A percentile compares a stretch with the other conserved stretches of the same genome.
Conservation (phyloP, 2,329 filamentous ascomycete genomes). For the Dactylonectria macrodidyma region DNA sequence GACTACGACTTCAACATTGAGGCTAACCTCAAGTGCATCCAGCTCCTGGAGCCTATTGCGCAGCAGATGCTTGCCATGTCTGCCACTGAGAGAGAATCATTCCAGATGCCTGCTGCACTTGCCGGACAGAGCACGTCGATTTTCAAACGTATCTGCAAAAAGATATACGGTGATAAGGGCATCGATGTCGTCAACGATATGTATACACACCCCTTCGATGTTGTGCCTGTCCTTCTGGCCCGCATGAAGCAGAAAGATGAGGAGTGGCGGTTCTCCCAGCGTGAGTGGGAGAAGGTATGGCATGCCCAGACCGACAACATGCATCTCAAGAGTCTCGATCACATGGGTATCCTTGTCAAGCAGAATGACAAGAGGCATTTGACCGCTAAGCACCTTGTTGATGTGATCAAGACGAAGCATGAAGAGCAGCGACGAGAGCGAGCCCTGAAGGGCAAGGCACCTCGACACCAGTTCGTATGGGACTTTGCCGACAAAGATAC, state of each 20-base stretch:
- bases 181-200: conserved; percentile 89
- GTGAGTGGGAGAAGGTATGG: conserved; percentile 99
- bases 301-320: conserved; percentile 94
- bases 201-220: conserved; percentile 85
- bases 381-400: conserved; percentile 89
- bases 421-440: conserved; percentile 88
- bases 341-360: conserved; percentile 94
- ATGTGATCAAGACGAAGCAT: conserved; percentile 91
- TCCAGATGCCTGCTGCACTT: conserved; percentile 85
- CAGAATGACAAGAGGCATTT: conserved; percentile 92
- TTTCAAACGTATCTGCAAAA: conserved; percentile 97
- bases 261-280: conserved; percentile 96
- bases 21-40: conserved; percentile 93
- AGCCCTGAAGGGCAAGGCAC: conserved; percentile 72
- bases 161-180: conserved; percentile 93
- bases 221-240: conserved; percentile 89
- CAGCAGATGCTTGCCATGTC: conserved; percentile 89
- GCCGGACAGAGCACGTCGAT: conserved; percentile 96
- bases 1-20: conserved; percentile 99
- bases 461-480: conserved; percentile 82
- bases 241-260: conserved; percentile 96
- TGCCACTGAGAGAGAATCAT: conserved; percentile 78
- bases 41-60: conserved; percentile 93
- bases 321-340: conserved; percentile 96
- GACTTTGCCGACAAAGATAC: conserved; percentile 80